A percentile compares a stretch with the other conserved stretches of the same genome.
phyloP scores from a whole-genome alignment of 352 stramenopile species.

The Globisporangium megalacanthum region DNA sequence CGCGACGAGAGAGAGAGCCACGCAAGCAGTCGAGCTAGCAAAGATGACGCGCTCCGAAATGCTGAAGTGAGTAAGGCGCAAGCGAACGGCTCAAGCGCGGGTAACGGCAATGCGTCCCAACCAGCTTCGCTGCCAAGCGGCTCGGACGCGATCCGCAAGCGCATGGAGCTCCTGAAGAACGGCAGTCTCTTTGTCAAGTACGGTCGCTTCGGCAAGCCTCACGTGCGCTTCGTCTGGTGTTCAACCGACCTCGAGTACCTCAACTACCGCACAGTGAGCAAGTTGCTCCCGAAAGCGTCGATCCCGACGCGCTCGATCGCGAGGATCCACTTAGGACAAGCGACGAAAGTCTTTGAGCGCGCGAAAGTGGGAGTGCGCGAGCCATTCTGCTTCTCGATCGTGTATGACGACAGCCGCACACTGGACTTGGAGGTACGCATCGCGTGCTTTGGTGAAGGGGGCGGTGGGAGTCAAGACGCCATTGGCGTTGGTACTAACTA shows the following conservation, averaged over 20 bases:
- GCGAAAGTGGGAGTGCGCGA: conserved; percentile 41
- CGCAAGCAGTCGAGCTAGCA: not conserved
- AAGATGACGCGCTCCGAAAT: conserved; percentile 9
- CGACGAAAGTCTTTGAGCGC: conserved; percentile 59
- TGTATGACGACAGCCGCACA: conserved; percentile 72
- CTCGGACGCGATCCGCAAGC: conserved; percentile 55
- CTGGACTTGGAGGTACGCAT: conserved; percentile 57
- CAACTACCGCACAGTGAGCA: conserved; percentile 60
- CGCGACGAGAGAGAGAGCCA: conserved; percentile 1
- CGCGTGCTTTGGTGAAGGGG: not conserved
- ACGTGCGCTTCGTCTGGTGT: conserved; percentile 81
- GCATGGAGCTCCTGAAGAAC: conserved; percentile 66
- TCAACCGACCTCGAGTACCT: conserved; percentile 69
- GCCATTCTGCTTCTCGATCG: conserved; percentile 66
- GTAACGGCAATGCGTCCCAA: not conserved
- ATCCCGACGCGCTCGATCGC: conserved; percentile 52
- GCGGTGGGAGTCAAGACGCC: not conserved
- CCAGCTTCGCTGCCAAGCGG: conserved; percentile 15
- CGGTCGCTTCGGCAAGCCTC: conserved; percentile 61
- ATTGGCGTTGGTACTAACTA: not conserved
- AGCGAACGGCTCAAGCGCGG: not conserved
- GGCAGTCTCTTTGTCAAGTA: conserved; percentile 80
- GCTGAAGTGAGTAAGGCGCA: not conserved
- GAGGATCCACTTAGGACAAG: conserved; percentile 37
- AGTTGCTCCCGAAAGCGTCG: conserved; percentile 37